Evolutionary conservation across 345 rosid genomes (phyloP).

Genomic region (Syzygium oleosum): DNA sequence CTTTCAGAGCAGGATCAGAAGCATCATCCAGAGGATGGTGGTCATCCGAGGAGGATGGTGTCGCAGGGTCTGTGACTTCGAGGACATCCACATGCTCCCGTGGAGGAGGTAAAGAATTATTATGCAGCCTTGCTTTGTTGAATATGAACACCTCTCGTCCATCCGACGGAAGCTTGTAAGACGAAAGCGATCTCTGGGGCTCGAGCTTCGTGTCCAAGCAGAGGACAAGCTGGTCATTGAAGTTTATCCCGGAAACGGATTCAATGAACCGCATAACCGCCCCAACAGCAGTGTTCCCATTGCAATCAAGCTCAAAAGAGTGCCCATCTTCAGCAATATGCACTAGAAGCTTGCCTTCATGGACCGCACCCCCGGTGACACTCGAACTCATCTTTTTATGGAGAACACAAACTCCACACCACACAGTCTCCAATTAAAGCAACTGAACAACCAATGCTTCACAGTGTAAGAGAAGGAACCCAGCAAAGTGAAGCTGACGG

Average conservation of each 20-base stretch:
- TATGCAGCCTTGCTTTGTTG: constrained; percentile 69
- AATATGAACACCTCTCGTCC: constrained; percentile 70
- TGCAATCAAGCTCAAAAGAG: constrained; percentile 61
- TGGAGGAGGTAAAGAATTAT: constrained; percentile 48
- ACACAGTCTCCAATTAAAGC: background rate
- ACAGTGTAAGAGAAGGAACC: background rate
- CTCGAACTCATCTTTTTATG: constrained; percentile 63
- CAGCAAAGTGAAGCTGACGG: background rate
- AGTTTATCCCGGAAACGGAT: constrained; percentile 42
- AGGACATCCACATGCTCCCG: constrained; percentile 46
- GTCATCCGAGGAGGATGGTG: constrained; percentile 32
- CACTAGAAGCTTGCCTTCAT: constrained; percentile 64
- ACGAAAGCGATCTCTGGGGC: constrained; percentile 61
- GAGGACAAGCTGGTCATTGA: constrained; percentile 79
- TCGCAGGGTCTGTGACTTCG: constrained; percentile 50
- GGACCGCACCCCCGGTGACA: constrained; percentile 36
- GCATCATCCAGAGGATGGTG: constrained; percentile 88
- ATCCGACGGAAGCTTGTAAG: constrained; percentile 65
- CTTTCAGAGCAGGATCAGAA: constrained; percentile 87
- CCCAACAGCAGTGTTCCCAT: constrained; percentile 59
- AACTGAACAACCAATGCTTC: background rate
- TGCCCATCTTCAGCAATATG: constrained; percentile 88
- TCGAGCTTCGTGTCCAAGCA: constrained; percentile 79
- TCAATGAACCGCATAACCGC: constrained; percentile 62
- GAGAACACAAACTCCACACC: constrained; percentile 8